phyloP scores from a whole-genome alignment of 805 yeast genomes.

The Yamadazyma olivae region DNA sequence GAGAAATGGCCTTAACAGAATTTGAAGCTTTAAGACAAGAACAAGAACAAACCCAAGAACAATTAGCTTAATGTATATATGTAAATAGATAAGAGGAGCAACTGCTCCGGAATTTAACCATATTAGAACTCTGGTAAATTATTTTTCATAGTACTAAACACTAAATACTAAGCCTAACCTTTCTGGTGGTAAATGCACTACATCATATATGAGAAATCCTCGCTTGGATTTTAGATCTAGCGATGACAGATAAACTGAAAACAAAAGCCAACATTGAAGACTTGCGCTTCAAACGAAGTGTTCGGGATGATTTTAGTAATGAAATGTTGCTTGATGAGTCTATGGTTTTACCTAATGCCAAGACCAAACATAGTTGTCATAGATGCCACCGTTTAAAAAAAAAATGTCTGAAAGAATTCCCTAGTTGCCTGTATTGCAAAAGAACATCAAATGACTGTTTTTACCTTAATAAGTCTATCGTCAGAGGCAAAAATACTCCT shows the following conservation, averaged over 20 bases:
- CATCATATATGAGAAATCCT: too few species aligned
- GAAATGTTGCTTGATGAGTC: slow-evolving; percentile 1
- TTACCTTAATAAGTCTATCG: slow-evolving; percentile 15
- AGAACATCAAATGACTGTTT: slow-evolving; percentile 35
- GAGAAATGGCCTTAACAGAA: slow-evolving; percentile 35
- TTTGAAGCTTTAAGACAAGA: slow-evolving; percentile 15
- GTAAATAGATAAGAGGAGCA: not conserved
- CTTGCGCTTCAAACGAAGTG: slow-evolving; percentile 5
- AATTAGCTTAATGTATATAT: not conserved
- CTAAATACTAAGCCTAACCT: too few species aligned
- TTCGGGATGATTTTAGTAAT: slow-evolving; percentile 4
- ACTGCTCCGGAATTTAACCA: too few species aligned
- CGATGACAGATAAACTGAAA: too few species aligned
- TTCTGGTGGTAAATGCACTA: too few species aligned
- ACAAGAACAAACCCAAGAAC: slow-evolving; percentile 1
- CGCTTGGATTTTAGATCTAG: too few species aligned
- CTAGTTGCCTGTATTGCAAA: slow-evolving; percentile 35
- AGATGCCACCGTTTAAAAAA: slow-evolving; percentile 36
- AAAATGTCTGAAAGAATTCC: slow-evolving; percentile 38
- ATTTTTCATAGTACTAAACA: too few species aligned
- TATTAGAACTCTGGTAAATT: too few species aligned
- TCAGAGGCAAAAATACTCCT: not conserved
- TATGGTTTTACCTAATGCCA: not conserved
- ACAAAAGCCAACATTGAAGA: not conserved
- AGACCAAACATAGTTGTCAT: slow-evolving; percentile 11